Conservation (phyloP, 2,329 filamentous ascomycete genomes). For the Venturia oleaginea region DNA sequence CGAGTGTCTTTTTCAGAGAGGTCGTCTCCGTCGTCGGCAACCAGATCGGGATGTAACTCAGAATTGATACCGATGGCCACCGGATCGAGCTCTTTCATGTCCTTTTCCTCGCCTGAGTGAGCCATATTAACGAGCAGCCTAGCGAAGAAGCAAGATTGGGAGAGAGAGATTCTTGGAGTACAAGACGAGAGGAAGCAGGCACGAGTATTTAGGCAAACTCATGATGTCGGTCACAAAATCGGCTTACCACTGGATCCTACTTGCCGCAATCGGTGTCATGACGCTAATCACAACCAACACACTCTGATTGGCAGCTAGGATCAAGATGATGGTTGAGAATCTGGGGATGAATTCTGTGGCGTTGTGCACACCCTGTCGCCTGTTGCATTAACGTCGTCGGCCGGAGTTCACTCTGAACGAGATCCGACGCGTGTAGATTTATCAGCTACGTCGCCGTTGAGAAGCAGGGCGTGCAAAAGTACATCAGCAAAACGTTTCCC, state of each 20-base stretch:
- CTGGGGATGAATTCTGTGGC: constrained; percentile 7
- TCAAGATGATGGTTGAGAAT: neutral
- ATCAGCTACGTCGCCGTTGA: neutral
- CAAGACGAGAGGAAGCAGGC: neutral
- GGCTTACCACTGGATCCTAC: neutral
- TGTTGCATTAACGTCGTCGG: neutral
- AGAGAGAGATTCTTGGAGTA: neutral
- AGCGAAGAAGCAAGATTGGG: neutral
- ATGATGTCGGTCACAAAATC: constrained; percentile 6
- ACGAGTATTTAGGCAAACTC: neutral
- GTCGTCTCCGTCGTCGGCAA: neutral
- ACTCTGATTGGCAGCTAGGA: constrained; percentile 1
- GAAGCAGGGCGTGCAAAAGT: neutral
- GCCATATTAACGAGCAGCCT: neutral
- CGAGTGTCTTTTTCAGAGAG: neutral
- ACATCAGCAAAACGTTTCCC: neutral
- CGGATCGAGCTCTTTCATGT: constrained; percentile 11
- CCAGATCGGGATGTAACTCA: neutral
- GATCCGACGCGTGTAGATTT: neutral
- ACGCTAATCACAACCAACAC: constrained; percentile 8
- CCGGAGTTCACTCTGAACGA: neutral
- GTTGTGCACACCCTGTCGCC: neutral
- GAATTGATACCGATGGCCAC: constrained; percentile 1
- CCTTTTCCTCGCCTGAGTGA: constrained; percentile 6
- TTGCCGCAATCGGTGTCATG: neutral